Base-by-base conservation (phyloP, 768 basidiomycete genomes). In the Dioszegia crocea region DNA sequence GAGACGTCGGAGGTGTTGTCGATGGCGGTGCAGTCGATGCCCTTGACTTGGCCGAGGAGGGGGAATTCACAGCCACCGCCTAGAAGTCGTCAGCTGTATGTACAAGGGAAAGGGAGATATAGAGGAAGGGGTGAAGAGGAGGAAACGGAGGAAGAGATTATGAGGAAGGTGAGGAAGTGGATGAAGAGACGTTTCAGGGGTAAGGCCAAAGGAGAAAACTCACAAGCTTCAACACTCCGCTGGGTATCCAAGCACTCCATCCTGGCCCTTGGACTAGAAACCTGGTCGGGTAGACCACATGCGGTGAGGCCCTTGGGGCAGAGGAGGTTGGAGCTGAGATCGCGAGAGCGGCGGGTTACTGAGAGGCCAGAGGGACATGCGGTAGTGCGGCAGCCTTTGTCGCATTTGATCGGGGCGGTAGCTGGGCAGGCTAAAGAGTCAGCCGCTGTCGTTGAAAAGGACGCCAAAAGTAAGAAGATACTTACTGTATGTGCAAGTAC, bases 21-120 rank as follows among this genome's bases (percentile, higher is more conserved):
- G 30, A 55, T 55, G 23, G 26, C 27, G 53, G 40, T 55, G 26
- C 53, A 55, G 53, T 55, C 53, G 24, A 30, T 26, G 3, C 53
- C 53, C 26, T 30, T 30, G 4, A 41, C 27, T 26, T 27, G 21
- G 21, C 41, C 53, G 14, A 41, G 41, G 17, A 55, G 39, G 17
- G 53, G 53, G 29, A 1, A 43, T 4, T 38, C 53, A 23, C 53
- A 55, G 6, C 40, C 53, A 17, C 53, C 53, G 24, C 51, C 51
- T 52, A n/a, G 36, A 30, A 6, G 19, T 10, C 26, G 9, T 31
- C 14, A 21, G 50, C 50, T n/a, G n/a, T 11, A 8, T 52, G 3
- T 33, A 8, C n/a, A n/a, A n/a, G n/a, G n/a, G n/a, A n/a, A n/a
- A n/a, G n/a, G n/a, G n/a, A n/a, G n/a, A n/a, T n/a, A n/a, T n/a